These are phyloP conservation scores for Baorangia bicolor DNA, from an alignment of 768 basidiomycete species.

Conservation along the genomic window DNA sequence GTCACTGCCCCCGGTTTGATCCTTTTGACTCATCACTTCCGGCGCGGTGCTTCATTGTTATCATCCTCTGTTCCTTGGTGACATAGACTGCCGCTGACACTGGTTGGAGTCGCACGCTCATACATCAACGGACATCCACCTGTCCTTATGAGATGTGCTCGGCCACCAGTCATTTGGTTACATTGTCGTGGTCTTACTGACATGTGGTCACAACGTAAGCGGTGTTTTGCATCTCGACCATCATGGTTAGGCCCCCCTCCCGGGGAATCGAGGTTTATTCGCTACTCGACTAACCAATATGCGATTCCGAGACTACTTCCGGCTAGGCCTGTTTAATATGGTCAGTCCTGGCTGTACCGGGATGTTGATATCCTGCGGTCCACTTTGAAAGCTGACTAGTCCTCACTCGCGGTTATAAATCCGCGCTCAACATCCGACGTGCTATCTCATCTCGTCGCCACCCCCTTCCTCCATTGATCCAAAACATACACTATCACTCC, in stretches of 20 bases:
- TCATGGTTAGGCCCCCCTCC: neutral
- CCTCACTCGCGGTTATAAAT: constrained; percentile 10
- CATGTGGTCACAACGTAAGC: neutral
- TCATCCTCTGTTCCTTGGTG: neutral
- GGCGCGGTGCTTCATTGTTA: no score
- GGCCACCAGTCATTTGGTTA: neutral
- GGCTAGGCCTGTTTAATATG: constrained; percentile 7
- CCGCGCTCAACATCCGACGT: neutral
- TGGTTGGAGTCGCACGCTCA: neutral
- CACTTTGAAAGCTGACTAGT: constrained; percentile 18
- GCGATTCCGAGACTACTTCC: neutral
- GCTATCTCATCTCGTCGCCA: neutral
- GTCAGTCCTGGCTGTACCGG: neutral
- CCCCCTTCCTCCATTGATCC: neutral
- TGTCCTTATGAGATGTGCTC: neutral
- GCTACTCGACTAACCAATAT: neutral
- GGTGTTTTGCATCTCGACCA: neutral
- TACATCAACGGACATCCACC: neutral
- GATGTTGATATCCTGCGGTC: neutral
- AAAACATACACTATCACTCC: constrained; percentile 7
- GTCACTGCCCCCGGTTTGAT: no score
- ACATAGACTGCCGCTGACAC: neutral
- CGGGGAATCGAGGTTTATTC: neutral
- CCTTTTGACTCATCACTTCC: no score
- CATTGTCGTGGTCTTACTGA: neutral